These are phyloP conservation scores for Fomitopsis schrenkii DNA, from an alignment of 1,284 basidiomycete species.

Conservation along the genomic window DNA sequence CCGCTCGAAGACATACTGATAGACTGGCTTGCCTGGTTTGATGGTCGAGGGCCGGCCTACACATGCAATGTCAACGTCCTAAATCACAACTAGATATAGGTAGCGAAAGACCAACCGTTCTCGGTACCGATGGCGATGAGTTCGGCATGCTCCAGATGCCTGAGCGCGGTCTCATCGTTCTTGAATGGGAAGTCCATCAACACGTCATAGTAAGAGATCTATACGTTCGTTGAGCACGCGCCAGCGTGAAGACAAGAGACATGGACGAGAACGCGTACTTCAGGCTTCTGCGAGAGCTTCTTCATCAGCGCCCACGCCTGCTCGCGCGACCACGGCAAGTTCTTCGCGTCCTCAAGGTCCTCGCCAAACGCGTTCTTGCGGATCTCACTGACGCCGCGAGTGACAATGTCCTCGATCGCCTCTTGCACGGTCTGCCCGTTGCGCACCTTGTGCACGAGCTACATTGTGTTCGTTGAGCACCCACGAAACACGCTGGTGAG, in stretches of 20 bases:
- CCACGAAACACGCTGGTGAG: not conserved
- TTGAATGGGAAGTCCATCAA: constrained; percentile 90
- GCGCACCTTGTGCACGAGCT: constrained; percentile 85
- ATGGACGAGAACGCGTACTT: constrained; percentile 42
- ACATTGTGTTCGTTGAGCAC: not conserved
- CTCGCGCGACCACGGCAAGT: constrained; percentile 78
- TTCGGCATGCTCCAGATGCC: constrained; percentile 88
- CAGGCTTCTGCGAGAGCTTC: constrained; percentile 63
- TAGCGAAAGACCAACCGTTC: constrained; percentile 48
- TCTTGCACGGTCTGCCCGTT: constrained; percentile 71
- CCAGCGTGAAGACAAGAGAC: not conserved
- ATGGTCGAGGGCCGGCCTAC: constrained; percentile 82
- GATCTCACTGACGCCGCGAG: constrained; percentile 76
- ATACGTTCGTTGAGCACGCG: not conserved
- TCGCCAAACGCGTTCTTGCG: constrained; percentile 93
- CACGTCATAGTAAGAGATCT: constrained; percentile 83
- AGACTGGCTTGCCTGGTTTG: constrained; percentile 87
- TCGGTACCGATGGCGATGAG: constrained; percentile 77
- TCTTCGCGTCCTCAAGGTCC: constrained; percentile 82
- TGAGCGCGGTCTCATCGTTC: constrained; percentile 78
- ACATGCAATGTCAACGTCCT: not conserved
- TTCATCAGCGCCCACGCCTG: constrained; percentile 89
- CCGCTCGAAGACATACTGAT: constrained; percentile 79
- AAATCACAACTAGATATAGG: not conserved
- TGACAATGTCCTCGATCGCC: constrained; percentile 87